Conservation (phyloP, 75 land plant genomes). For the Cupressus sempervirens region DNA sequence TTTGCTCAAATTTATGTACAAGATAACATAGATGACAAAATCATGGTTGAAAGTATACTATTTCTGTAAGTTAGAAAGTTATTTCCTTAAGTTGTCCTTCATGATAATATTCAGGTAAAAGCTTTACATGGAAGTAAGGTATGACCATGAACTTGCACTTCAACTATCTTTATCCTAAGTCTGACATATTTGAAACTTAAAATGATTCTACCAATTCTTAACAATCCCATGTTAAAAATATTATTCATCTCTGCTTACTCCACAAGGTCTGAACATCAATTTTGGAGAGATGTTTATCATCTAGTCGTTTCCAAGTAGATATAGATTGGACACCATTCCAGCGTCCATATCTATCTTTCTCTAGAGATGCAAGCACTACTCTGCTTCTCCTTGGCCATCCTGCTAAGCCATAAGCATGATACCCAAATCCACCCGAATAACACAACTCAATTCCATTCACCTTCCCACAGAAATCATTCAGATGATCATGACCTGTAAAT, state of each 20-base stretch:
- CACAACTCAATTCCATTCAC: constrained; percentile 62
- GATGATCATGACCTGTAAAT: constrained; percentile 91
- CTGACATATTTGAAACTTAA: too few relatives aligned
- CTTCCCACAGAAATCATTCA: constrained; percentile 91
- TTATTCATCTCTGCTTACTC: not conserved
- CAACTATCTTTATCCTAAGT: not conserved
- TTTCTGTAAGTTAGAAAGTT: not conserved
- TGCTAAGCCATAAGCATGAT: constrained; percentile 93
- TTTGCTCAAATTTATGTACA: not conserved
- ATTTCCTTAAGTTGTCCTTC: not conserved
- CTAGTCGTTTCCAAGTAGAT: constrained; percentile 88
- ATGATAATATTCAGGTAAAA: not conserved
- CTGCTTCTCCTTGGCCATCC: constrained; percentile 89
- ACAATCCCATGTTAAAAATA: not conserved
- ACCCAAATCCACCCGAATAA: constrained; percentile 93
- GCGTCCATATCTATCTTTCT: constrained; percentile 34
- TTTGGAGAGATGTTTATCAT: constrained; percentile 52
- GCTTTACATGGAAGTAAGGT: not conserved
- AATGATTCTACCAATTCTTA: not conserved
- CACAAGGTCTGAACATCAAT: constrained; percentile 27
- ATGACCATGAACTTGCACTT: too few relatives aligned
- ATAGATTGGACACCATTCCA: constrained; percentile 63
- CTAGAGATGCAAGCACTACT: constrained; percentile 61
- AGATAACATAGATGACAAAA: not conserved
- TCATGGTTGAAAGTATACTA: not conserved